Base-by-base conservation (phyloP, 768 basidiomycete genomes). In the Amanita pallidorosea region DNA sequence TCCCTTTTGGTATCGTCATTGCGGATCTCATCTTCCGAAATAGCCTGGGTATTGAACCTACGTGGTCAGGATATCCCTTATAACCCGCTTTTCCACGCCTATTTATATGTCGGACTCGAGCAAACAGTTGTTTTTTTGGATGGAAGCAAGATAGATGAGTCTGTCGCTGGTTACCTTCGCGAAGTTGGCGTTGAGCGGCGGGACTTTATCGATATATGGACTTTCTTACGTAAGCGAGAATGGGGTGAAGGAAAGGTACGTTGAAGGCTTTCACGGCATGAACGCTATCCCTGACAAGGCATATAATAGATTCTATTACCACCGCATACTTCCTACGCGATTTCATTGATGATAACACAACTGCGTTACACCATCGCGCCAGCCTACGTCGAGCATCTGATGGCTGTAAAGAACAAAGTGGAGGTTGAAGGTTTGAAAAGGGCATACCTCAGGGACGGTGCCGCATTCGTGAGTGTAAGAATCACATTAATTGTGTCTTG, bases 401-500 rank as follows among this genome's bases (percentile, higher is more conserved):
- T 93, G 73, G 79, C 87, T 1, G 69, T 94, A 61, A 99, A 99
- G 78, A 98, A 94, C 62, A 72, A 79, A 37, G 76, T 75, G 25
- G 94, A 97, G 67, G 72, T 96, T 48, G 80, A 84, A 37, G 94
- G 95, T 2, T 65, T 96, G 63, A 75, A 77, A 54, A 70, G 77
- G 37, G 95, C 95, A 0, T 97, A 97, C 66, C 65, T 91, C 13
- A 78, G 93, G 47, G 96, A 99, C 64, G 95, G 92, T 18, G 85
- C 77, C 51, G 85, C 92, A 17, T 88, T 80, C 59, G 83, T 84
- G 55, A 61, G 85, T 81, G 15, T 29, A 20, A 56, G 37, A 15
- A 27, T 48, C 7, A 7, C 11, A n/a, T 23, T 2, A 15, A 42
- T 12, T 13, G 27, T 42, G 52, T 58, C 45, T 53, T 50, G 33